Percentiles rank a stretch among this genome's conserved stretches.
Conservation (phyloP, 257 asterid species). For the Penstemon newberryi region DNA sequence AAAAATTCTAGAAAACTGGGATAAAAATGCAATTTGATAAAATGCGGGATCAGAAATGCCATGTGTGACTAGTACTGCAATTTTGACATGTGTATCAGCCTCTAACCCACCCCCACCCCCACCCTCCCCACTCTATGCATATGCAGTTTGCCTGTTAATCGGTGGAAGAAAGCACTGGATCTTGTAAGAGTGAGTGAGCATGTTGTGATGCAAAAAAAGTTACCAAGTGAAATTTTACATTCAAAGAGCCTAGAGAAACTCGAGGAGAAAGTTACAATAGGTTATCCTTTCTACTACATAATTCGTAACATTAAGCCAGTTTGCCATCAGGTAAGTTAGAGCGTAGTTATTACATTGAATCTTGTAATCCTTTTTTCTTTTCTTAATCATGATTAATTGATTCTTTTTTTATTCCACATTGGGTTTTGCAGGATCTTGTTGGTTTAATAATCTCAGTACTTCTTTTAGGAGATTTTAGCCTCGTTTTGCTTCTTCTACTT, state of each 20-base stretch:
- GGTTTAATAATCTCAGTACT: slow-evolving; percentile 77
- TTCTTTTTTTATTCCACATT: slow-evolving; percentile 19
- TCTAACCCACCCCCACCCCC: slow-evolving; percentile 2
- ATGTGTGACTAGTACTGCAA: too few relatives aligned
- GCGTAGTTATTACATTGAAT: slow-evolving; percentile 5
- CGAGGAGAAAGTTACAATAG: slow-evolving; percentile 50
- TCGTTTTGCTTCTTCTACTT: slow-evolving; percentile 81
- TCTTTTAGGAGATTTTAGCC: slow-evolving; percentile 86
- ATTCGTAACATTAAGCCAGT: slow-evolving; percentile 70
- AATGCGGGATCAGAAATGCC: too few relatives aligned
- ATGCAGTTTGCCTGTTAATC: slow-evolving; percentile 64
- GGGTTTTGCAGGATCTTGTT: slow-evolving; percentile 74
- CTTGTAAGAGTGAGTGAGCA: slow-evolving; percentile 73
- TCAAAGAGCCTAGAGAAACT: slow-evolving; percentile 50
- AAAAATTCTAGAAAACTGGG: too few relatives aligned
- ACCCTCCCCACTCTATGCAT: slow-evolving; percentile 12
- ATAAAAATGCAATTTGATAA: too few relatives aligned
- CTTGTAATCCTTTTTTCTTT: neutral
- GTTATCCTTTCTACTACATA: slow-evolving; percentile 56
- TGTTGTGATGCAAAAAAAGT: slow-evolving; percentile 48
- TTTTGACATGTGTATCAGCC: too few relatives aligned
- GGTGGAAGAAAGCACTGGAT: slow-evolving; percentile 82
- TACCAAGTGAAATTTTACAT: slow-evolving; percentile 58
- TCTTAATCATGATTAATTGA: slow-evolving; percentile 2
- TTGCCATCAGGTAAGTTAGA: slow-evolving; percentile 69